These are phyloP conservation scores for Peronospora tabacina DNA, from an alignment of 352 stramenopile genomes.

Conservation along the genomic window DNA sequence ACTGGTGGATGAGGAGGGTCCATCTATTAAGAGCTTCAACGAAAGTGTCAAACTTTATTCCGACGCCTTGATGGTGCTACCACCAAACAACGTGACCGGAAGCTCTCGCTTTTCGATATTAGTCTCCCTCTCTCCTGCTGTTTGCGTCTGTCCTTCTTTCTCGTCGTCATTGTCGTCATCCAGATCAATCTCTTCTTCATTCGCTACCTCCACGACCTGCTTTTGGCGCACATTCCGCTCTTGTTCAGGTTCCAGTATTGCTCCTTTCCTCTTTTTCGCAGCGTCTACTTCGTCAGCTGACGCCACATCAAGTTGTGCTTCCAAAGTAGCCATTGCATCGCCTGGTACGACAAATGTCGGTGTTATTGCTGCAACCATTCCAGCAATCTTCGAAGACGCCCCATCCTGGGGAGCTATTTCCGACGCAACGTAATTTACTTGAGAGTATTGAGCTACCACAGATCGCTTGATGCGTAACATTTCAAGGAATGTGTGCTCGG, in stretches of 20 bases:
- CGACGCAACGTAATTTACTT: conserved; percentile 95
- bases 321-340: conserved; percentile 86
- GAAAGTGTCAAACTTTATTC: conserved; percentile 10
- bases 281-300: conserved; percentile 23
- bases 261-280: conserved; percentile 53
- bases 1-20: background rate
- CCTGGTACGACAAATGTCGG: conserved; percentile 31
- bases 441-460: conserved; percentile 93
- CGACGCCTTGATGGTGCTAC: conserved; percentile 15
- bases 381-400: conserved; percentile 24
- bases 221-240: conserved; percentile 80
- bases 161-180: conserved; percentile 79
- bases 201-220: conserved; percentile 57
- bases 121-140: conserved; percentile 9
- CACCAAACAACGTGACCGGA: conserved; percentile 43
- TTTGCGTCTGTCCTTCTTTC: conserved; percentile 18
- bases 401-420: conserved; percentile 61
- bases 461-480: conserved; percentile 98
- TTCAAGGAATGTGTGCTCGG: conserved; percentile 97
- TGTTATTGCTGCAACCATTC: conserved; percentile 52
- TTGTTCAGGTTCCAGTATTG: conserved; percentile 40
- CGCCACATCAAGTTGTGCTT: conserved; percentile 51
- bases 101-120: conserved; percentile 54
- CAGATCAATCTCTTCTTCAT: conserved; percentile 91
- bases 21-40: conserved; percentile 9